A percentile compares a stretch with the other conserved stretches of the same genome.
phyloP scores from a whole-genome alignment of 768 basidiomycete genomes.

The Boletus tomentosulus region DNA sequence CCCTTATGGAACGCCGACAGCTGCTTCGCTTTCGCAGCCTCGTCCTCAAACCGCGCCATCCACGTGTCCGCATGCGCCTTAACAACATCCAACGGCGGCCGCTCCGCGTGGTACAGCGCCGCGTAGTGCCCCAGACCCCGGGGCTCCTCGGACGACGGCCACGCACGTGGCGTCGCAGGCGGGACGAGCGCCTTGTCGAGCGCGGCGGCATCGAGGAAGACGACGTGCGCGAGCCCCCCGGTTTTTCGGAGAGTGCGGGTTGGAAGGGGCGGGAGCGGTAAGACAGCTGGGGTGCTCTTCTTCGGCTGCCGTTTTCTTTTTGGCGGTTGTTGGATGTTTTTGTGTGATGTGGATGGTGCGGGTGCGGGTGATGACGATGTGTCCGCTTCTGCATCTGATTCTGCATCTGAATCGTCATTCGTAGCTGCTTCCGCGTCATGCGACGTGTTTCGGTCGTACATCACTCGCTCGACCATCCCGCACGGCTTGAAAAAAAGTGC shows the following conservation, averaged over 20 bases:
- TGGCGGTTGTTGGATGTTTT: slow-evolving; percentile 21
- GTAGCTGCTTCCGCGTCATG: slow-evolving; percentile 25
- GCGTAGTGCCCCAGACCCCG: slow-evolving; percentile 71
- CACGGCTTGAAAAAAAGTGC: slow-evolving; percentile 69
- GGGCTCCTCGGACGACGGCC: slow-evolving; percentile 62
- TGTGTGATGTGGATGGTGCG: neutral
- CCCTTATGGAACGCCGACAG: slow-evolving; percentile 72
- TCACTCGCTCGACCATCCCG: slow-evolving; percentile 73
- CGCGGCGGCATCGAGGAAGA: slow-evolving; percentile 69
- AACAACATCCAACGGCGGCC: slow-evolving; percentile 72
- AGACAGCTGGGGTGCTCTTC: slow-evolving; percentile 45
- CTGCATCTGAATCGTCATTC: slow-evolving; percentile 30
- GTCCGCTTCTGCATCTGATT: slow-evolving; percentile 25
- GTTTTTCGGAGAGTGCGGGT: slow-evolving; percentile 58
- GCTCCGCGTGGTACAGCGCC: slow-evolving; percentile 56
- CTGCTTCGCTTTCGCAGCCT: slow-evolving; percentile 48
- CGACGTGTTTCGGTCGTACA: slow-evolving; percentile 51
- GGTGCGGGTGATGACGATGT: neutral
- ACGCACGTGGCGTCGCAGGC: slow-evolving; percentile 49
- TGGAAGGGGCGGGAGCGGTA: slow-evolving; percentile 52
- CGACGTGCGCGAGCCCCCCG: slow-evolving; percentile 66
- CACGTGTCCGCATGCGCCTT: slow-evolving; percentile 77
- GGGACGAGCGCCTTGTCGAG: slow-evolving; percentile 59
- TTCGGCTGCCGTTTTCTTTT: slow-evolving; percentile 28
- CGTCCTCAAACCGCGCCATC: slow-evolving; percentile 65